Conservation (phyloP, 2,329 filamentous ascomycete species). For the Aureobasidium musti region DNA sequence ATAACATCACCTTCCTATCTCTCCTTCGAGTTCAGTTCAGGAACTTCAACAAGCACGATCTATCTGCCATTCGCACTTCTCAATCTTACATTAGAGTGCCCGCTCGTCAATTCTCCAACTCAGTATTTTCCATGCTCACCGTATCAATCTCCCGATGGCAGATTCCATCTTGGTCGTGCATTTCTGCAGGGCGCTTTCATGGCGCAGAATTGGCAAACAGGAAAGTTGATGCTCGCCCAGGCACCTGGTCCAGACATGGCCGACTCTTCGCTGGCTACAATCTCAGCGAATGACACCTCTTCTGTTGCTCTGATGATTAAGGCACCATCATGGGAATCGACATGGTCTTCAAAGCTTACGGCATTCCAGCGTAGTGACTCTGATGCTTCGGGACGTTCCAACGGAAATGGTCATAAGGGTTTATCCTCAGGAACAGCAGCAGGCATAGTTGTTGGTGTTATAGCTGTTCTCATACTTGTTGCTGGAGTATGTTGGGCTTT, state of each 20-base stretch:
- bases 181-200: constrained; percentile 8
- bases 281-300: constrained; percentile 12
- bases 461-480: constrained; percentile 29
- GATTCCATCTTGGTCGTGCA: constrained; percentile 20
- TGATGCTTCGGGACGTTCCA: not conserved
- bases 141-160: not conserved
- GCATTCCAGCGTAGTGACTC: not conserved
- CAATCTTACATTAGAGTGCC: constrained; percentile 12
- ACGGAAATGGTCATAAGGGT: not conserved
- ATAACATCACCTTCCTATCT: not conserved
- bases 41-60: not conserved
- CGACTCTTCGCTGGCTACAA: not conserved
- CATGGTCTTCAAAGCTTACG: not conserved
- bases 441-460: constrained; percentile 43
- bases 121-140: constrained; percentile 15
- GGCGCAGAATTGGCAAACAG: constrained; percentile 15
- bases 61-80: constrained; percentile 14
- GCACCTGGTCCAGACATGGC: constrained; percentile 12
- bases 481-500: not conserved
- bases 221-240: constrained; percentile 3
- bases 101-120: not conserved
- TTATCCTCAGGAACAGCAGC: constrained; percentile 41
- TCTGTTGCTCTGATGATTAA: constrained; percentile 27
- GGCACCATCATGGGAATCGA: constrained; percentile 4
- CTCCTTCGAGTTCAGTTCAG: not conserved